Evolutionary conservation across 2,329 filamentous ascomycete species (phyloP).

Genomic region (Colletotrichum sublineola): DNA sequence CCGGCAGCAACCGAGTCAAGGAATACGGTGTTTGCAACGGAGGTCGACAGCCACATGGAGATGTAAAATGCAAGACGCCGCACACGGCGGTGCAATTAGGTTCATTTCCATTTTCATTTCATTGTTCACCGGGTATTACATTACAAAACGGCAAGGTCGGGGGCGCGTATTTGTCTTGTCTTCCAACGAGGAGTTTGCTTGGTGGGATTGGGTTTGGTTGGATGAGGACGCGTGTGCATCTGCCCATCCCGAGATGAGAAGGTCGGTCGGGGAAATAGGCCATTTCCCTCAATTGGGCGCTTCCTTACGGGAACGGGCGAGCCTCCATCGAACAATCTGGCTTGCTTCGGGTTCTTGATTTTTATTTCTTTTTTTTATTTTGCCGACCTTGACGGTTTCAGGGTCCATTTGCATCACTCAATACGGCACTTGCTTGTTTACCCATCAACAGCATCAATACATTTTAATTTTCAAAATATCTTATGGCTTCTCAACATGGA

Average conservation of each 20-base stretch:
- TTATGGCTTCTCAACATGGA: not conserved
- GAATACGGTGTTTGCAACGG: not conserved
- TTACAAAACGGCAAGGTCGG: constrained; percentile 23
- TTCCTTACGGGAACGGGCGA: not conserved
- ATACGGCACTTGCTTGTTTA: not conserved
- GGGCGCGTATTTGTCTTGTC: constrained; percentile 20
- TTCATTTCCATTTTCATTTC: not conserved
- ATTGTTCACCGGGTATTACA: not conserved
- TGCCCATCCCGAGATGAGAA: not conserved
- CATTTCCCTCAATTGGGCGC: not conserved
- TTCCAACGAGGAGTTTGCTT: constrained; percentile 22
- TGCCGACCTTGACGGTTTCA: not conserved
- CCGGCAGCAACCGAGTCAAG: constrained; percentile 50
- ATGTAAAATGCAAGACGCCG: constrained; percentile 48
- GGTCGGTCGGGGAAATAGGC: not conserved
- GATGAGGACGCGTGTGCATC: constrained; percentile 11
- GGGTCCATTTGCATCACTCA: not conserved
- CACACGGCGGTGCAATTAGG: too few relatives aligned
- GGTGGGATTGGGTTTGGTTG: constrained; percentile 24
- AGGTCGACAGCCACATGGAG: constrained; percentile 51
- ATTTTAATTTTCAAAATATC: not conserved
- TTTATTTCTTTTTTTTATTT: not conserved
- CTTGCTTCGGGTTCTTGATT: not conserved
- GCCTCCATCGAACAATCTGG: constrained; percentile 1
- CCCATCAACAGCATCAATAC: not conserved